Evolutionary conservation across 1,284 basidiomycete species (phyloP), one percentile per base, ranked within the genome.

Genomic region (Microbotryum lychnidis-dioicae): DNA sequence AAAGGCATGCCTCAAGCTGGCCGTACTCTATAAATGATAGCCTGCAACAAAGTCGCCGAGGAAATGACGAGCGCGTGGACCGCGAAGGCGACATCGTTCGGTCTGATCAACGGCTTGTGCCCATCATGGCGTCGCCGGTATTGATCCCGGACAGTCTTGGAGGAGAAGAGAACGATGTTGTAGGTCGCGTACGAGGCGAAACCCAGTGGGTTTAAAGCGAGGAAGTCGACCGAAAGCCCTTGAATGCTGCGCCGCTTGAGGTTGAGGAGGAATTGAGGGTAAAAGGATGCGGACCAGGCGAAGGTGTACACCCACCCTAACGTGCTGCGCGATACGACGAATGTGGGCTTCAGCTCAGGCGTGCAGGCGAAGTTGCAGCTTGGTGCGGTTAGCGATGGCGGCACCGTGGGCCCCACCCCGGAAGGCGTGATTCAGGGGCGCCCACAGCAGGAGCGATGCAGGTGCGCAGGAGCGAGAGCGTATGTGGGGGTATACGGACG

Each of bases 21-120:
- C 62, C 67, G 47, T 63, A 85, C 87, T 77, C 89, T 87, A 74
- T 90, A 71, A 18, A 65, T 25, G 50, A 63, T 59, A 6, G 65
- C 62, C 47, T 70, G 69, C 0, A 18, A 14, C 12, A 72, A 37
- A 4, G 61, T 67, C 21, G 67, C 3, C 21, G 53, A 21, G 6
- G 69, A 66, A 3, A 69, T 23, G 2, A 61, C 44, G n/a, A 69
- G 54, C 3, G 71, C 70, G 44, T 72, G 63, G 1, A 29, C 48
- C 2, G 75, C 71, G 61, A 79, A 80, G 5, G 72, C 77, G 25
- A 79, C 70, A 64, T 80, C 79, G 33, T 76, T 73, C 10, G 56
- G 52, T 0, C 73, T 70, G 10, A 79, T 74, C 50, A 76, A 73
- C 0, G 78, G 77, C 2, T 51, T n/a, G 65, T 77, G 75, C 0